phyloP scores from a whole-genome alignment of 1,284 basidiomycete species.

The Sutorius eximius region DNA sequence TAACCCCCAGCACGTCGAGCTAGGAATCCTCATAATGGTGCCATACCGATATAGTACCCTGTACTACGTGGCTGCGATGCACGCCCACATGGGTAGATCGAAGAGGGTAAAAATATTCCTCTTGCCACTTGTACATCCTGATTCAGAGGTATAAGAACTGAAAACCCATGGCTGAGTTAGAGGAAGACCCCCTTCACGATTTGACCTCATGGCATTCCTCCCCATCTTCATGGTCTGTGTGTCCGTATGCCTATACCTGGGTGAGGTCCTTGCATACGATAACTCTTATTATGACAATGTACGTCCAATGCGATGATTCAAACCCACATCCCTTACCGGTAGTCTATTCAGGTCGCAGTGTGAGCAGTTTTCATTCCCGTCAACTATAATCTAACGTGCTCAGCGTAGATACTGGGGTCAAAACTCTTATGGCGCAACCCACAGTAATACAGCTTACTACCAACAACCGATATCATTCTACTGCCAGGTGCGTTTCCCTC shows the following conservation, averaged over 20 bases:
- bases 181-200: background rate
- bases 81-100: slow-evolving; percentile 10
- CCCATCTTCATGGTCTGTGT: background rate
- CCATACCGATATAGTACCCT: slow-evolving; percentile 11
- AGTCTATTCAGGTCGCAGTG: slow-evolving; percentile 48
- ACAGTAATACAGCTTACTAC: slow-evolving; percentile 16
- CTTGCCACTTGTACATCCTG: background rate
- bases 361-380: slow-evolving; percentile 31
- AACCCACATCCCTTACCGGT: background rate
- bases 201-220: slow-evolving; percentile 17
- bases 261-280: slow-evolving; percentile 45
- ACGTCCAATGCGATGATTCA: slow-evolving; percentile 17
- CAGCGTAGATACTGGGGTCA: slow-evolving; percentile 30
- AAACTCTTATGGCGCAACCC: slow-evolving; percentile 29
- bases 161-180: background rate
- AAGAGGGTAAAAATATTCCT: slow-evolving; percentile 1
- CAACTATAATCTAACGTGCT: slow-evolving; percentile 7
- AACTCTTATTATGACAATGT: slow-evolving; percentile 64
- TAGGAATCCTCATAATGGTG: slow-evolving; percentile 9
- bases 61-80: slow-evolving; percentile 5
- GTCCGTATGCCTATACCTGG: slow-evolving; percentile 12
- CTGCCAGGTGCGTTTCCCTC: slow-evolving; percentile 20
- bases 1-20: slow-evolving; percentile 1
- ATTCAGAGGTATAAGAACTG: slow-evolving; percentile 25
- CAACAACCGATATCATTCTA: slow-evolving; percentile 32